These are phyloP conservation scores for Pigoraptor vietnamica DNA, from an alignment of 78 protist species.

Conservation along the genomic window DNA sequence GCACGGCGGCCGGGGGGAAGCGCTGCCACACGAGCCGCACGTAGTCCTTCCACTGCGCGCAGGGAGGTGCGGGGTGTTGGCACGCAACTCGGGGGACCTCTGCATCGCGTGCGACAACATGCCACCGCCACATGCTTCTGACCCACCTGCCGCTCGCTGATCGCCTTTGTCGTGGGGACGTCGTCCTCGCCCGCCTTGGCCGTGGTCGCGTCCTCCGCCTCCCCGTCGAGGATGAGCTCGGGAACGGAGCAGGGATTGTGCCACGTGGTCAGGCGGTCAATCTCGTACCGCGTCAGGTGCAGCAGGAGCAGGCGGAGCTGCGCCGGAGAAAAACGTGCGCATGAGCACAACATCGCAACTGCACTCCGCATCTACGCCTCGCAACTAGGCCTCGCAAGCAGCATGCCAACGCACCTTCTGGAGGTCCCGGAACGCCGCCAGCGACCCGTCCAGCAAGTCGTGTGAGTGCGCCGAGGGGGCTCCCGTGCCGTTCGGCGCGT, in stretches of 20 bases:
- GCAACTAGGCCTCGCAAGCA: too few relatives aligned
- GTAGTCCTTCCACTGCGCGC: constrained; percentile 42
- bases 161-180: neutral
- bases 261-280: constrained; percentile 70
- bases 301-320: constrained; percentile 43
- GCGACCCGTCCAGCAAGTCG: neutral
- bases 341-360: too few relatives aligned
- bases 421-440: neutral
- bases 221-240: constrained; percentile 35
- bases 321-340: too few relatives aligned
- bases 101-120: neutral
- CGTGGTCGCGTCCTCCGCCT: constrained; percentile 20
- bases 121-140: neutral
- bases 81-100: too few relatives aligned
- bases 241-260: constrained; percentile 45
- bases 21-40: constrained; percentile 47
- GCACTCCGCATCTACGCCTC: too few relatives aligned
- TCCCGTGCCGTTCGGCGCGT: neutral
- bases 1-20: constrained; percentile 25
- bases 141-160: neutral
- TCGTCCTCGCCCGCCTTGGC: neutral
- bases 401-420: neutral
- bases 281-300: constrained; percentile 56
- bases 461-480: neutral
- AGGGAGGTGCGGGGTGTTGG: constrained; percentile 20